These are phyloP conservation scores for Eucalyptus polybractea DNA, from an alignment of 345 rosid species.

Conservation along the genomic window DNA sequence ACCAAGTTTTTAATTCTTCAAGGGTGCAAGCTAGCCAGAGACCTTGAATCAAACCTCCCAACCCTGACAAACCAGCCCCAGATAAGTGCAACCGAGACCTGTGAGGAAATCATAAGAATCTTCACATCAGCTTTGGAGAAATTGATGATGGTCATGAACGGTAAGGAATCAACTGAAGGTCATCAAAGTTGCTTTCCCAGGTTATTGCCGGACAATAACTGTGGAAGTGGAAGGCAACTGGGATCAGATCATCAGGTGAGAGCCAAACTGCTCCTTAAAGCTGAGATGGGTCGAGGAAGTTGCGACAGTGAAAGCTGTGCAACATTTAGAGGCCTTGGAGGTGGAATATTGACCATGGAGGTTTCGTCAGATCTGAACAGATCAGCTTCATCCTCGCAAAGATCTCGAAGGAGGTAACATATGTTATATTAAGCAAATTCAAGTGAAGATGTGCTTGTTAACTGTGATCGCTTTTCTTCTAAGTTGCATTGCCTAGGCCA, in stretches of 20 bases:
- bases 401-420: neutral
- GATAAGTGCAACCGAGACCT: slow-evolving; percentile 1
- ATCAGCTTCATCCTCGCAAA: neutral
- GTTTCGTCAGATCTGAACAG: neutral
- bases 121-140: neutral
- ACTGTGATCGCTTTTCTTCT: neutral
- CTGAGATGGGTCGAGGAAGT: neutral
- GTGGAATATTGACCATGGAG: neutral
- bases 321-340: neutral
- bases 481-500: neutral
- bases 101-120: slow-evolving; percentile 22
- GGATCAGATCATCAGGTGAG: neutral
- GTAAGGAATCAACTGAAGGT: neutral
- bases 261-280: neutral
- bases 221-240: neutral
- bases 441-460: neutral
- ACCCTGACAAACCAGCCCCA: slow-evolving; percentile 8
- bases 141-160: neutral
- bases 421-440: neutral
- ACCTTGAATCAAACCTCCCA: slow-evolving; percentile 30
- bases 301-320: neutral
- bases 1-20: slow-evolving; percentile 12
- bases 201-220: neutral
- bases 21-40: slow-evolving; percentile 36
- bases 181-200: neutral